Evolutionary conservation across 2,329 filamentous ascomycete species (phyloP).

Genomic region (Hymenoscyphus occultus): DNA sequence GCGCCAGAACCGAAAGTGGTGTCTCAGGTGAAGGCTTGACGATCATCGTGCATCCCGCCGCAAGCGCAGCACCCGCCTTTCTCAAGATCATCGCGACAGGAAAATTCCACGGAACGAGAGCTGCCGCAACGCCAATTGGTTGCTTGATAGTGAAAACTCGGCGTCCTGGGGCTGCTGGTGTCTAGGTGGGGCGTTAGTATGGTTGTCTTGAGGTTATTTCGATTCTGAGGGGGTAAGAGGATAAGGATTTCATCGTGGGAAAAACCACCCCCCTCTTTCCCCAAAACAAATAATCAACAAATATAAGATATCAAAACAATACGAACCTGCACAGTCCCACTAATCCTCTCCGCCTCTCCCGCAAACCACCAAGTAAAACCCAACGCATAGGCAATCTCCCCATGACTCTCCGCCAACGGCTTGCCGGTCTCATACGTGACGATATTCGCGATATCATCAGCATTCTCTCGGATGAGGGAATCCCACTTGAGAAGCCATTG

Average conservation of each 20-base stretch:
- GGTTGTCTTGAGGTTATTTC: no score
- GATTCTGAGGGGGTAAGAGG: no score
- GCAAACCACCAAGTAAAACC: slow-evolving; percentile 55
- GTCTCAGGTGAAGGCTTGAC: slow-evolving; percentile 70
- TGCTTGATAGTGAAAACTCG: slow-evolving; percentile 72
- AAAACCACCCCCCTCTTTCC: no score
- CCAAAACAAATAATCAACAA: no score
- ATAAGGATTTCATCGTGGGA: no score
- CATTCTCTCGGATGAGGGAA: slow-evolving; percentile 58
- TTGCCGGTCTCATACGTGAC: slow-evolving; percentile 59
- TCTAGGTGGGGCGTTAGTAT: slow-evolving; percentile 31
- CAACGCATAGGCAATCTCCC: slow-evolving; percentile 51
- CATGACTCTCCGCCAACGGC: slow-evolving; percentile 49
- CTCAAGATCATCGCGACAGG: slow-evolving; percentile 65
- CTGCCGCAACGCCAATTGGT: slow-evolving; percentile 65
- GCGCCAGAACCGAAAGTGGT: slow-evolving; percentile 52
- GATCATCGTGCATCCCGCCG: slow-evolving; percentile 72
- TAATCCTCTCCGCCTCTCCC: slow-evolving; percentile 60
- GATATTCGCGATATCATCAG: slow-evolving; percentile 60
- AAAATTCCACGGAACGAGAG: slow-evolving; percentile 72
- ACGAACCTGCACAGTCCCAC: slow-evolving; percentile 50
- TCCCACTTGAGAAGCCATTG: slow-evolving; percentile 65
- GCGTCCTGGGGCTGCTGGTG: slow-evolving; percentile 58
- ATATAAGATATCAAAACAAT: no score
- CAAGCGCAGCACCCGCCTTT: slow-evolving; percentile 65